Conservation (phyloP, 2,329 filamentous ascomycete species). For the Ilyonectria destructans region DNA sequence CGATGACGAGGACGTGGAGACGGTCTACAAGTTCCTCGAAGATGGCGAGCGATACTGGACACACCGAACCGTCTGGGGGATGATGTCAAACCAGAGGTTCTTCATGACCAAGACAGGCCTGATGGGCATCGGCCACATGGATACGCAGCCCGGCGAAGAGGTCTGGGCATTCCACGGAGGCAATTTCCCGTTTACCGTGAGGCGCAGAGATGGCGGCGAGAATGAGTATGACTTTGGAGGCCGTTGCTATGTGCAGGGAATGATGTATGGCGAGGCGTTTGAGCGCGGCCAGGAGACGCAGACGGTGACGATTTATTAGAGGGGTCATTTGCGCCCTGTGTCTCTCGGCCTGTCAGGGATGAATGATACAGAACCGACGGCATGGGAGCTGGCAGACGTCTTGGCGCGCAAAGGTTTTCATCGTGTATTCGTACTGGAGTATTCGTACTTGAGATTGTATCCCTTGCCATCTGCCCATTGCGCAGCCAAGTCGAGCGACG, state of each 20-base stretch:
- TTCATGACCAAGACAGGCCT: slow-evolving; percentile 29
- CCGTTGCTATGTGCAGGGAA: slow-evolving; percentile 32
- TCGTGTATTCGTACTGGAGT: not conserved
- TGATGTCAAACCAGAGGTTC: slow-evolving; percentile 23
- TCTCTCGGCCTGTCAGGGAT: not conserved
- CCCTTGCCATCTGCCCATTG: slow-evolving; percentile 30
- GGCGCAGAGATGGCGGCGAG: not conserved
- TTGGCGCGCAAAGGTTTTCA: not conserved
- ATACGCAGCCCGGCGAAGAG: slow-evolving; percentile 29
- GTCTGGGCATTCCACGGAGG: slow-evolving; percentile 29
- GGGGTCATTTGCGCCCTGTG: not conserved
- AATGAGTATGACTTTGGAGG: slow-evolving; percentile 32
- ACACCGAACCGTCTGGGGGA: slow-evolving; percentile 15
- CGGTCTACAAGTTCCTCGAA: slow-evolving; percentile 22
- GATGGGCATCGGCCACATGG: slow-evolving; percentile 29
- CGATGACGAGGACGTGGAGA: slow-evolving; percentile 9
- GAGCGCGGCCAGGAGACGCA: slow-evolving; percentile 13
- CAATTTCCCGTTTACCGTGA: slow-evolving; percentile 27
- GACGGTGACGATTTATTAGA: slow-evolving; percentile 15
- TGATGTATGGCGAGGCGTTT: slow-evolving; percentile 31
- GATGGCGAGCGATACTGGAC: slow-evolving; percentile 1
- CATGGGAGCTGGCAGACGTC: not conserved
- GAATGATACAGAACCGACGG: not conserved
- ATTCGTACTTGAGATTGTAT: not conserved
- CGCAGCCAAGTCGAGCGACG: slow-evolving; percentile 14